Conservation (phyloP, 2,329 filamentous ascomycete genomes). For the Cercospora sp. region DNA sequence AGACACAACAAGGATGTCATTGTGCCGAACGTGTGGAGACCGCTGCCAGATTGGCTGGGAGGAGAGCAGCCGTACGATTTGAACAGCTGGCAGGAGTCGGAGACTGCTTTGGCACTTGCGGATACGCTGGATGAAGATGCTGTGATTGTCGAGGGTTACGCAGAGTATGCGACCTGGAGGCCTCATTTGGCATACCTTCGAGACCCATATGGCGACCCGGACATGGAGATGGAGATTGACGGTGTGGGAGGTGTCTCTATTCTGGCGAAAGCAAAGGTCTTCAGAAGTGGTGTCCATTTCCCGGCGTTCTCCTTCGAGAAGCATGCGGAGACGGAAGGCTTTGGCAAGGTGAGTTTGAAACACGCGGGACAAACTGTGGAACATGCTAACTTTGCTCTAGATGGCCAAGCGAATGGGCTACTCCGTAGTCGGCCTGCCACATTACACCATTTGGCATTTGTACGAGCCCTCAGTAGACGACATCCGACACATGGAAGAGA, state of each 20-base stretch:
- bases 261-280: conserved; percentile 91
- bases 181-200: conserved; percentile 95
- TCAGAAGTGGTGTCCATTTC: conserved; percentile 93
- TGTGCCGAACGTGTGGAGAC: conserved; percentile 97
- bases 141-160: conserved; percentile 97
- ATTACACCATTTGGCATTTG: conserved; percentile 99
- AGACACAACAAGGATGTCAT: conserved; percentile 98
- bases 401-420: conserved; percentile 97
- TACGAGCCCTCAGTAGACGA: conserved; percentile 99
- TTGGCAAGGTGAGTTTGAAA: conserved; percentile 75
- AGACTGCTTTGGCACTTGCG: conserved; percentile 88
- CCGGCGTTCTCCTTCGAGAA: conserved; percentile 98
- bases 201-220: conserved; percentile 94
- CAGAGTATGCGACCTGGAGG: conserved; percentile 97
- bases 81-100: conserved; percentile 99
- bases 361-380: not conserved
- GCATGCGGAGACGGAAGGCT: conserved; percentile 96
- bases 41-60: conserved; percentile 97
- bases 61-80: conserved; percentile 98
- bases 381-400: conserved; percentile 48
- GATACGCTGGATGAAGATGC: conserved; percentile 97
- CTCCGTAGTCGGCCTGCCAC: conserved; percentile 90
- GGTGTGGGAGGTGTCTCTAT: conserved; percentile 98
- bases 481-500: conserved; percentile 97
- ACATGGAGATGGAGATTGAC: conserved; percentile 99